A percentile compares a stretch with the other conserved stretches of the same genome.
Conservation (phyloP, 2,329 filamentous ascomycete species). For the Dothideomycetes sp. region DNA sequence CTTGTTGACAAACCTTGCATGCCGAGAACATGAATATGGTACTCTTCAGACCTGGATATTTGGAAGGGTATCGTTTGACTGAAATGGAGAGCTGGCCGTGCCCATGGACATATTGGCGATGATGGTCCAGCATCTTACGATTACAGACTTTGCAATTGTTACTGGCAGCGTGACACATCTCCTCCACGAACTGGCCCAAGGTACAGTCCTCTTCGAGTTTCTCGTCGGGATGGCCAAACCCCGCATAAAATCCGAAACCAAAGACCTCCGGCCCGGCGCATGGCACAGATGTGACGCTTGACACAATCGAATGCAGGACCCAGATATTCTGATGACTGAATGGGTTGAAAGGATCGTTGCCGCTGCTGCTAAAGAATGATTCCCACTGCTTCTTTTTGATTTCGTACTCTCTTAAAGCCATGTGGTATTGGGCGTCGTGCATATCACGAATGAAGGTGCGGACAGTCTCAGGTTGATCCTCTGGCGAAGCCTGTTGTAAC, state of each 20-base stretch:
- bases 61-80: conserved; percentile 62
- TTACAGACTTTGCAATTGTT: conserved; percentile 77
- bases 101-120: conserved; percentile 93
- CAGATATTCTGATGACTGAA: conserved; percentile 95
- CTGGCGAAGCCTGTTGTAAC: conserved; percentile 77
- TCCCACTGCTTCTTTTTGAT: conserved; percentile 96
- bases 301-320: conserved; percentile 86
- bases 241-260: conserved; percentile 75
- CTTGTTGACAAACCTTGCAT: conserved; percentile 82
- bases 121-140: conserved; percentile 80
- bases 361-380: conserved; percentile 79
- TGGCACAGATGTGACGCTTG: conserved; percentile 84
- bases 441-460: conserved; percentile 91
- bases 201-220: conserved; percentile 78
- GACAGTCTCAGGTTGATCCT: conserved; percentile 77
- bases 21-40: conserved; percentile 96
- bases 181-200: conserved; percentile 88
- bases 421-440: conserved; percentile 94
- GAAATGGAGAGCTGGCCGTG: conserved; percentile 88
- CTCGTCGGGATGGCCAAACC: conserved; percentile 64
- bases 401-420: conserved; percentile 83
- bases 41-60: conserved; percentile 54
- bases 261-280: conserved; percentile 87
- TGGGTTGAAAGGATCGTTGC: conserved; percentile 82
- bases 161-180: conserved; percentile 66